Evolutionary conservation across 441 rosid species (phyloP), one percentile per base, ranked within the genome.

Genomic region (Euphorbia schlechtendalii): DNA sequence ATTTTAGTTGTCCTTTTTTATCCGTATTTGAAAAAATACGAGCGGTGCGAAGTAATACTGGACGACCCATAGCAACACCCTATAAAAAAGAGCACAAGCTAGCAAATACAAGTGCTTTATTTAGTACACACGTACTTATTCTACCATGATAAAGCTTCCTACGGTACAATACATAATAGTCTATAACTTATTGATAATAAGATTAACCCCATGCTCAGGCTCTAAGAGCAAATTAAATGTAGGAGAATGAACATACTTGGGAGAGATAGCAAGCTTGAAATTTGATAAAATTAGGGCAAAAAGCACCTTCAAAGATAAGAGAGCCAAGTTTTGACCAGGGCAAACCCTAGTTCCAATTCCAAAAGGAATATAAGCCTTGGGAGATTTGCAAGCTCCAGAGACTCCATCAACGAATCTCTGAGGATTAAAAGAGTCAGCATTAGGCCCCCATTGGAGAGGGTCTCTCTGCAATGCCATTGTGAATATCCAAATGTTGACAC

Each of bases 371-470:
- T 64, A 68, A 20, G 52, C 56, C 25, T 46, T 58, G 2, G 59
- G 20, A 24, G 56, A 56, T 38, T 63, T 63, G 68, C 73, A 63
- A 0, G 68, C 73, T 20, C 68, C 59, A 4, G 64, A 34, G 7
- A 70, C 51, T 21, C 73, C 73, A 22, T 62, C 21, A 1, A 8
- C 10, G 24, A 75, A 75, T 46, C 77, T 64, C 15, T 38, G 67
- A 0, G 77, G 79, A 38, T 72, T 61, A 66, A 76, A 71, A 14
- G 40, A 45, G 61, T 55, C 48, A 0, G 75, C 61, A 48, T 75
- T 69, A 1, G 34, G 43, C 27, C 71, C 72, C 76, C 73, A 67
- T 17, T 51, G 24, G 38, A 58, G 63, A 11, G 71, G 71, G 60
- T 73, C 67, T 3, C 58, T 41, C 20, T 68, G 76, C 41, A 61